Base-by-base conservation (phyloP, 1,284 basidiomycete species). In the Tylopilus sp. region DNA sequence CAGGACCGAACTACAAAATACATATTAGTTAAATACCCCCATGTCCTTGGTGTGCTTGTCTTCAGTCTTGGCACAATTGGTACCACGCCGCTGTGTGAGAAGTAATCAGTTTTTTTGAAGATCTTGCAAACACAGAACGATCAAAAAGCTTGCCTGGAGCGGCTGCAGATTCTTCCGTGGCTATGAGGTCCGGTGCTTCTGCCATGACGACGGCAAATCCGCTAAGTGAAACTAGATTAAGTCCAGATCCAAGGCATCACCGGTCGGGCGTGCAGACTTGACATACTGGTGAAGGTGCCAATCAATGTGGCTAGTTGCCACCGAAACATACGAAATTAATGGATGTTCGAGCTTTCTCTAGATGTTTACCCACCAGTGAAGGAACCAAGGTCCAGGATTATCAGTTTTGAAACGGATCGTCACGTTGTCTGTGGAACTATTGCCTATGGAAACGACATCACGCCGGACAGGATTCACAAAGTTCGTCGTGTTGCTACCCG, bases 261-360 rank as follows among this genome's bases (percentile, higher is more conserved):
- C 41, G 41, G 29, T 29, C 22, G 41, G 19, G 9, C 22, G 41
- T 19, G 19, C 41, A 44, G 22, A 16, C 18, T 22, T 44, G 19
- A 67, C 76, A 49, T 70, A 81, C 80, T 70, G 72, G n/a, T 75
- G 69, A 4, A 83, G 70, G 65, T 82, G 82, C 76, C 75, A 82
- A 60, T 82, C 79, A 22, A 83, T 77, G 64, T 82, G 81, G 60
- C 81, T 82, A 56, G 29, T 29, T 29, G 29, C 29, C 5, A 54
- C 41, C 19, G 41, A 9, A 22, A 44, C 41, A 22, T 6, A 16
- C 6, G 19, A 19, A 19, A 44, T 44, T 8, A 44, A 22, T 22
- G 7, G 2, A 44, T 19, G 6, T 19, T 22, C 41, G 9, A 13
- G 9, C 16, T 9, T 9, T 44, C 41, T 22, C 19, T 44, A 44